Conservation (phyloP, 2,329 filamentous ascomycete genomes). For the Pestalotiopsis sp. region DNA sequence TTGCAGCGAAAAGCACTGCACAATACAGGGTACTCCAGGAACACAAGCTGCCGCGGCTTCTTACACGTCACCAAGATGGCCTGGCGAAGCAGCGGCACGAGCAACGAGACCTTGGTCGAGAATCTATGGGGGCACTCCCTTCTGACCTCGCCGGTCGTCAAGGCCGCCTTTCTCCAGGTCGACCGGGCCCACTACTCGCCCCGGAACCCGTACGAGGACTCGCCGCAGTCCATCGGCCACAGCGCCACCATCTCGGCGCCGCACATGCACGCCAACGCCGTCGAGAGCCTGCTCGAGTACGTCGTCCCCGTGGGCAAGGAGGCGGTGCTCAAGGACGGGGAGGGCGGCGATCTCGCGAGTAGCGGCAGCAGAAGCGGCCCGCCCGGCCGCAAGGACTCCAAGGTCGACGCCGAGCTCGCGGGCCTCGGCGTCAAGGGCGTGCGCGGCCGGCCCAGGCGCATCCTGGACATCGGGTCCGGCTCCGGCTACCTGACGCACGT, state of each 20-base stretch:
- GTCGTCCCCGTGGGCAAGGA: slow-evolving; percentile 32
- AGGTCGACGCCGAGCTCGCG: slow-evolving; percentile 4
- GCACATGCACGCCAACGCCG: slow-evolving; percentile 62
- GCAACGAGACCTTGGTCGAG: slow-evolving; percentile 75
- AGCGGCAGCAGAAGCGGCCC: no score
- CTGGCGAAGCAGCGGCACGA: slow-evolving; percentile 79
- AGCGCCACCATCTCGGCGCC: slow-evolving; percentile 60
- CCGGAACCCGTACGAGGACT: slow-evolving; percentile 65
- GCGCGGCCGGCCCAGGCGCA: slow-evolving; percentile 41
- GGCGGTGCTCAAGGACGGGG: slow-evolving; percentile 17
- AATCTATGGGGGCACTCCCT: slow-evolving; percentile 75
- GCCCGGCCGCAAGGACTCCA: not conserved
- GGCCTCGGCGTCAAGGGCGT: not conserved
- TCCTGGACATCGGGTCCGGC: slow-evolving; percentile 76
- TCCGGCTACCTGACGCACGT: slow-evolving; percentile 88
- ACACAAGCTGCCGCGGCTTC: slow-evolving; percentile 17
- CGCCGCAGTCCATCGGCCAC: slow-evolving; percentile 58
- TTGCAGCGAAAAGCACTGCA: not conserved
- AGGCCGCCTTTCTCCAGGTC: slow-evolving; percentile 80
- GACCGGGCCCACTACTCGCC: slow-evolving; percentile 87
- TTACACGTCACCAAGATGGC: slow-evolving; percentile 66
- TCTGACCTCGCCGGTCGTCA: slow-evolving; percentile 72
- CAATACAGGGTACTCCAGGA: not conserved
- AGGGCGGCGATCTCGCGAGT: slow-evolving; percentile 3
- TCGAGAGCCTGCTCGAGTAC: slow-evolving; percentile 50